These are phyloP conservation scores for Leptodermis oblonga DNA, from an alignment of 257 asterid species.

Conservation along the genomic window DNA sequence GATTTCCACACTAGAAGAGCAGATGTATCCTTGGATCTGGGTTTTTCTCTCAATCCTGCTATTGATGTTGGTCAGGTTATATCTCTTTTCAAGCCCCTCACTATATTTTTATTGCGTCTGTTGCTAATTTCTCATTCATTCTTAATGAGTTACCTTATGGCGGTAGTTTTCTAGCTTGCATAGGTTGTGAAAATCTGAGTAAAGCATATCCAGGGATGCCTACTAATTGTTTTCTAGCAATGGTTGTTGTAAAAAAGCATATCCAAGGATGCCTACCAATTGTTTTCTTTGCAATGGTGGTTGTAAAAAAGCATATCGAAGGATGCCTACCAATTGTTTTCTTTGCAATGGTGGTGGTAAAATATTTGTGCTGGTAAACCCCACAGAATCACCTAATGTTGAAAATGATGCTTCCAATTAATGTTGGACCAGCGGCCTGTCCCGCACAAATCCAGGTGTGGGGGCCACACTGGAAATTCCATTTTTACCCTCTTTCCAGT, in stretches of 20 bases:
- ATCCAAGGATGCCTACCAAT: too few species aligned
- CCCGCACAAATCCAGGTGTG: too few species aligned
- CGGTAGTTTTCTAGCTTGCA: background rate
- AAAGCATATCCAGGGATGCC: background rate
- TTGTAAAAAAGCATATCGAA: too few species aligned
- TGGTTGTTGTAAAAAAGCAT: too few species aligned
- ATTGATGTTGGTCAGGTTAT: constrained; percentile 92
- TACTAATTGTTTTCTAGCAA: background rate
- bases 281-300: too few species aligned
- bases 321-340: too few species aligned
- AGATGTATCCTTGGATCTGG: constrained; percentile 76
- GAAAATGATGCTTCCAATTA: background rate
- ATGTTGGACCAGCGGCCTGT: too few species aligned
- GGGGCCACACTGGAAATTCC: too few species aligned
- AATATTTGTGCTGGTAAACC: background rate
- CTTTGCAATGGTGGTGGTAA: background rate
- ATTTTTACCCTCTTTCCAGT: too few species aligned
- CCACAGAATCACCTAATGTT: background rate
- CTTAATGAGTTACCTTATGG: background rate
- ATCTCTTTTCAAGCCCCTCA: background rate
- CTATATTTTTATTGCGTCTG: background rate
- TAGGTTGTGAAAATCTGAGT: background rate
- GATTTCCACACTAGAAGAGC: constrained; percentile 93
- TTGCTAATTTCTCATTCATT: background rate
- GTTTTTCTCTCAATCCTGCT: constrained; percentile 88